Evolutionary conservation across 768 basidiomycete genomes (phyloP).

Genomic region (Amanita muscaria): DNA sequence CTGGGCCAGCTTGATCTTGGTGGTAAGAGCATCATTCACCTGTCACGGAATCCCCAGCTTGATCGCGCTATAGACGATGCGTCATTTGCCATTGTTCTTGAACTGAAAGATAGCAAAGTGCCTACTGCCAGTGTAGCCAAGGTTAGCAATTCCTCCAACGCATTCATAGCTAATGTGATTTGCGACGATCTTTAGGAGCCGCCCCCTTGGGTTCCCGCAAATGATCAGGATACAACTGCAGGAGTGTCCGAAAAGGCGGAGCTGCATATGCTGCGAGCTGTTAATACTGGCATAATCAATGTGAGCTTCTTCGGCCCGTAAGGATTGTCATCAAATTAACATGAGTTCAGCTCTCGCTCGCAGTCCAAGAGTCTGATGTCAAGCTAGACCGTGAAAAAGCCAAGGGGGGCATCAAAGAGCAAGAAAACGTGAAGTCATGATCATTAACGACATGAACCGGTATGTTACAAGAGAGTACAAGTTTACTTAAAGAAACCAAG

Average conservation of each 20-base stretch:
- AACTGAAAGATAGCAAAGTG: slow-evolving; percentile 58
- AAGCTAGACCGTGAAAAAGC: slow-evolving; percentile 41
- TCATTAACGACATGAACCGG: not conserved
- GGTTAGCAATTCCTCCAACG: slow-evolving; percentile 19
- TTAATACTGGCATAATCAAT: slow-evolving; percentile 79
- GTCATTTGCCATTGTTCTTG: slow-evolving; percentile 78
- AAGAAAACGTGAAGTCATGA: not conserved
- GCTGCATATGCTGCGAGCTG: slow-evolving; percentile 66
- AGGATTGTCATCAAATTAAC: not conserved
- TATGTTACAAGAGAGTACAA: slow-evolving; percentile 16
- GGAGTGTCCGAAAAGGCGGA: slow-evolving; percentile 59
- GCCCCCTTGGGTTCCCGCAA: slow-evolving; percentile 75
- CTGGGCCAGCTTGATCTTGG: slow-evolving; percentile 50
- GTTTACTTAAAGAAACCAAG: slow-evolving; percentile 10
- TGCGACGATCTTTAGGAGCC: slow-evolving; percentile 37
- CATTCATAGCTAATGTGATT: not conserved
- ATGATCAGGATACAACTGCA: slow-evolving; percentile 56
- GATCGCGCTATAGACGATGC: slow-evolving; percentile 40
- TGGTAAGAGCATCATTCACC: slow-evolving; percentile 28
- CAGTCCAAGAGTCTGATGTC: slow-evolving; percentile 72
- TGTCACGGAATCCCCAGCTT: not conserved
- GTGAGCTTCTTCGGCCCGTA: slow-evolving; percentile 27
- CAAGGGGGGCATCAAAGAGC: not conserved
- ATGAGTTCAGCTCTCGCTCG: slow-evolving; percentile 46
- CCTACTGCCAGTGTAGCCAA: slow-evolving; percentile 45